These are phyloP conservation scores for Eimeria maxima DNA, from an alignment of 169 alveolate genomes.

Conservation along the genomic window DNA sequence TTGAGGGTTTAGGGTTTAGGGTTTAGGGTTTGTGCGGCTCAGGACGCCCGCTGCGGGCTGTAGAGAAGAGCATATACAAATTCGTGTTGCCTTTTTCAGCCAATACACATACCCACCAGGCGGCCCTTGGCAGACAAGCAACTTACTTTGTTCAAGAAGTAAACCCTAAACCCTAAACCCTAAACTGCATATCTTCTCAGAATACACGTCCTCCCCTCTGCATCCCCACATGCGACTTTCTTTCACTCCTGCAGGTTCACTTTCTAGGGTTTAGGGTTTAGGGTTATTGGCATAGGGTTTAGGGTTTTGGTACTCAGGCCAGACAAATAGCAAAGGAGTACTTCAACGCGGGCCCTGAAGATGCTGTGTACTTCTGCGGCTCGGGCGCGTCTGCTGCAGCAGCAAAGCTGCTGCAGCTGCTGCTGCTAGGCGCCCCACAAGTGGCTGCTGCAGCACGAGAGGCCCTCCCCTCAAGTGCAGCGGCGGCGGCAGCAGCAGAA, in stretches of 20 bases:
- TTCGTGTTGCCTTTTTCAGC: constrained; percentile 83
- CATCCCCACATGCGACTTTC: not conserved
- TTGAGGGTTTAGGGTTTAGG: constrained; percentile 17
- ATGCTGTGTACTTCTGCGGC: constrained; percentile 86
- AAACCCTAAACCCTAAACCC: not conserved
- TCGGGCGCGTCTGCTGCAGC: constrained; percentile 83
- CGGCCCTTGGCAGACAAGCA: constrained; percentile 85
- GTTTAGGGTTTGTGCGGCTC: not conserved
- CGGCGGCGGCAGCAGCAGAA: no score
- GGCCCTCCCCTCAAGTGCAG: not conserved
- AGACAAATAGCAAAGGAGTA: constrained; percentile 83
- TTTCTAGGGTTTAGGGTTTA: no score
- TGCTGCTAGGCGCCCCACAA: constrained; percentile 69
- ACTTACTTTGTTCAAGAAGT: constrained; percentile 76
- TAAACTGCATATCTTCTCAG: not conserved
- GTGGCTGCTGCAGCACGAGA: constrained; percentile 18
- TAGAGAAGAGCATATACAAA: constrained; percentile 53
- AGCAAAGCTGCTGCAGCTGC: constrained; percentile 65
- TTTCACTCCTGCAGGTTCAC: not conserved
- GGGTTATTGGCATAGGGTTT: not conserved
- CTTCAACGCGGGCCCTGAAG: constrained; percentile 77
- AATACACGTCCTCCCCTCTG: no score
- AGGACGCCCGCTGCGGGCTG: constrained; percentile 83
- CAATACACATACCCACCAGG: constrained; percentile 84
- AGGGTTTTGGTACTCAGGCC: not conserved